Conservation (phyloP, 139 green algal species). For the Chlorella sp. region DNA sequence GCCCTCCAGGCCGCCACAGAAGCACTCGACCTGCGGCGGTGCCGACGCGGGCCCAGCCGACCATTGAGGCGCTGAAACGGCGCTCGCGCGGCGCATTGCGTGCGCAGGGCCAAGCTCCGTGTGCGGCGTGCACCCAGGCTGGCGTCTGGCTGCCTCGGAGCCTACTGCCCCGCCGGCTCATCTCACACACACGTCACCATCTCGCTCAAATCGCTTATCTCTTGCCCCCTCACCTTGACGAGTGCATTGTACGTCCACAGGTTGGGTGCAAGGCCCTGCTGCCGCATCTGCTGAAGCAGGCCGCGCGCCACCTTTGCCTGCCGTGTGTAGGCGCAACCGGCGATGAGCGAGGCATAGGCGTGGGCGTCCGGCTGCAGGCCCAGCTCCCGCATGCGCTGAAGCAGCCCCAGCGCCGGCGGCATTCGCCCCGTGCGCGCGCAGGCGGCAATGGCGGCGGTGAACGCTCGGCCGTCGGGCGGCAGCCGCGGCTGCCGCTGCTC, state of each 20-base stretch:
- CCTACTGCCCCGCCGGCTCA: background rate
- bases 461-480: background rate
- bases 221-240: constrained; percentile 12
- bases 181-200: background rate
- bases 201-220: background rate
- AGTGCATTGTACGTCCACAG: constrained; percentile 35
- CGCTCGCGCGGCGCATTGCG: background rate
- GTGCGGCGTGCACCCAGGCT: background rate
- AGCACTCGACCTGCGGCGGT: background rate
- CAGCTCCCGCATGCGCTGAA: constrained; percentile 69
- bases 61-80: background rate
- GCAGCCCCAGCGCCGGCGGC: constrained; percentile 18
- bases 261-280: constrained; percentile 25
- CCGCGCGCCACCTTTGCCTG: constrained; percentile 7
- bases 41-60: background rate
- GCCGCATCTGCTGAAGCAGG: constrained; percentile 35
- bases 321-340: constrained; percentile 17
- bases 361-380: constrained; percentile 40
- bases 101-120: background rate
- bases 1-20: background rate
- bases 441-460: constrained; percentile 20
- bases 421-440: constrained; percentile 20
- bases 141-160: background rate
- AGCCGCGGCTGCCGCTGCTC: background rate
- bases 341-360: constrained; percentile 56